Evolutionary conservation across 805 yeast genomes (phyloP).

Genomic region (Brettanomyces nanus): DNA sequence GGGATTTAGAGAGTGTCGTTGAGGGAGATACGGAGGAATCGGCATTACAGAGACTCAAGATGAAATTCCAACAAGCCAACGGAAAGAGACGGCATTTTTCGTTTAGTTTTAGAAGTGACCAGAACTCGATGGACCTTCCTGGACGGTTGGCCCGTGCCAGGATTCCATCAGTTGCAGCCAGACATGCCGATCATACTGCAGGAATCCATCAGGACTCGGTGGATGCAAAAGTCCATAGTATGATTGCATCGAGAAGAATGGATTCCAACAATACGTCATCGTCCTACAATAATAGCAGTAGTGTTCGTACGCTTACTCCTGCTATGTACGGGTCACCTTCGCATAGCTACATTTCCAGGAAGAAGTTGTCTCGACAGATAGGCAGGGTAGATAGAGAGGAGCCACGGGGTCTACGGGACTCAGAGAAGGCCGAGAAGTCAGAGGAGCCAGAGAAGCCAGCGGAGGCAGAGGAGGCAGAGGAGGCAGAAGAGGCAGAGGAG

Average conservation of each 20-base stretch:
- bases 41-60: background rate
- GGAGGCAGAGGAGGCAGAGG: too few species aligned
- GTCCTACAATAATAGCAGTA: background rate
- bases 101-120: conserved; percentile 16
- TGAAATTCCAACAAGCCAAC: background rate
- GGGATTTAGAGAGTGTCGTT: conserved; percentile 18
- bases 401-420: background rate
- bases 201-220: background rate
- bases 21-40: background rate
- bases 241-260: conserved; percentile 2
- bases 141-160: conserved; percentile 29
- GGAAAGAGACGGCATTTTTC: background rate
- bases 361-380: background rate
- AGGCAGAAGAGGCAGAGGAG: background rate
- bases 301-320: conserved; percentile 2
- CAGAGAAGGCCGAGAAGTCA: background rate
- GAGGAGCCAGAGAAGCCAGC: background rate
- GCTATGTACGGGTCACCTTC: conserved; percentile 2
- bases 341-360: background rate
- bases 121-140: conserved; percentile 22
- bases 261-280: background rate
- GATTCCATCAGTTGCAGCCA: conserved; percentile 12
- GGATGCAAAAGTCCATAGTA: background rate
- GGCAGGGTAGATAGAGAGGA: background rate
- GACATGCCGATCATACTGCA: background rate